Base-by-base conservation (phyloP, 768 basidiomycete genomes). In the Leucosporidium scottii region DNA sequence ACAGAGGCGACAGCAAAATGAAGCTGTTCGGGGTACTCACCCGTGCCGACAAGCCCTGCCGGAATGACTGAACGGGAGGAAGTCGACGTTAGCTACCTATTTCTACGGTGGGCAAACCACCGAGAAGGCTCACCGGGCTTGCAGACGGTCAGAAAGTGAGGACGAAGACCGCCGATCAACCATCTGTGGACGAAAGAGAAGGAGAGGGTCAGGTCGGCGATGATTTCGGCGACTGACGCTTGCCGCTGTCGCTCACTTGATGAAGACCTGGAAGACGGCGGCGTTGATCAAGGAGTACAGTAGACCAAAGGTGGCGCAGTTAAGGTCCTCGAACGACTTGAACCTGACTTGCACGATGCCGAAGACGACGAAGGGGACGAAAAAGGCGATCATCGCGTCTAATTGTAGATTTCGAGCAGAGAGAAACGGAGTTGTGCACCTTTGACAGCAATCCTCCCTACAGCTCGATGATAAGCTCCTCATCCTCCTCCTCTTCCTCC, bases 281-380 rank as follows among this genome's bases (percentile, higher is more conserved):
- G 79, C 81, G 5, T 79, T 80, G 71, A 82, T 81, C 36, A 84
- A 75, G 20, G 82, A 81, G 72, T 83, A 83, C 13, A 85, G 76
- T 6, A 86, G 76, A 34, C 84, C 84, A 76, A 86, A 81, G 0
- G 81, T 84, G 2, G 83, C 82, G 2, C 81, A 82, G 51, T 83
- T 78, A 51, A 83, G 78, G 66, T 83, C 79, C 49, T 82, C 80
- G 28, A 82, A 55, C 62, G 79, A 82, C 53, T 82, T 76, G 51
- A 82, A 76, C 8, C 84, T 79, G 53, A 81, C 79, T 74, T 86
- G 84, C 75, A 84, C 84, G n/a, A 85, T 57, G 60, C 77, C 78
- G 75, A 85, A 81, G 75, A 83, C 83, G 72, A 84, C 77, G 76
- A 85, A 84, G 1, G 85, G 85, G 1, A 80, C 80, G 63, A 84